Conservation (phyloP, 495 filamentous ascomycete species). For the Penicillium bialowiezense region DNA sequence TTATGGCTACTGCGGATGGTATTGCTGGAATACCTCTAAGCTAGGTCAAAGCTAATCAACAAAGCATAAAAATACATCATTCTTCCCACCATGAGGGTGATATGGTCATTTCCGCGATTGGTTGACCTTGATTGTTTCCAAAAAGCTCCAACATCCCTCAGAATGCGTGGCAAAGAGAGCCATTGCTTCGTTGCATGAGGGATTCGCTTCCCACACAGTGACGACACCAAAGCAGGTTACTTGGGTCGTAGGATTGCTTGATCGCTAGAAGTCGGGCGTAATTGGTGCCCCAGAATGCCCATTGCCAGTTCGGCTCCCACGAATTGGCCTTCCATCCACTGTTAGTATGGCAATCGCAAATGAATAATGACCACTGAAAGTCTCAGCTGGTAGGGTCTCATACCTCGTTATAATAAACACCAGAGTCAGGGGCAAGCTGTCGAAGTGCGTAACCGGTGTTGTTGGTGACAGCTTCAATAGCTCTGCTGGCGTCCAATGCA, state of each 20-base stretch:
- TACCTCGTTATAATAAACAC: constrained; percentile 38
- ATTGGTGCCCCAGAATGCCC: constrained; percentile 50
- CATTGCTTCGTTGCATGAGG: constrained; percentile 5
- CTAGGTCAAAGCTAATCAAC: too few species aligned
- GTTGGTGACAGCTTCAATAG: neutral
- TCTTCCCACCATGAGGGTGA: too few species aligned
- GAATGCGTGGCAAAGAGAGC: constrained; percentile 8
- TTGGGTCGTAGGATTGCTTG: constrained; percentile 34
- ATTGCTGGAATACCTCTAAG: too few species aligned
- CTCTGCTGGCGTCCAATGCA: neutral
- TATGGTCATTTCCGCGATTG: too few species aligned
- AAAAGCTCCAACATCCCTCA: too few species aligned
- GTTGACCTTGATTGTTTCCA: too few species aligned
- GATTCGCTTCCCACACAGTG: constrained; percentile 17
- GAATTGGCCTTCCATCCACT: constrained; percentile 40
- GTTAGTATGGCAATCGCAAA: neutral
- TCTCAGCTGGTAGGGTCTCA: neutral
- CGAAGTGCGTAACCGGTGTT: constrained; percentile 13
- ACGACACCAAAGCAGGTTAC: constrained; percentile 12
- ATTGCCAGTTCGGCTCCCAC: constrained; percentile 45
- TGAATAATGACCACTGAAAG: neutral
- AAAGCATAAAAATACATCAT: too few species aligned
- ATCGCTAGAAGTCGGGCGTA: constrained; percentile 44
- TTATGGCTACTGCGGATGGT: too few species aligned
- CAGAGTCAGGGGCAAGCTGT: constrained; percentile 32